phyloP scores from a whole-genome alignment of 257 asterid genomes.

The Cruciata laevipes region DNA sequence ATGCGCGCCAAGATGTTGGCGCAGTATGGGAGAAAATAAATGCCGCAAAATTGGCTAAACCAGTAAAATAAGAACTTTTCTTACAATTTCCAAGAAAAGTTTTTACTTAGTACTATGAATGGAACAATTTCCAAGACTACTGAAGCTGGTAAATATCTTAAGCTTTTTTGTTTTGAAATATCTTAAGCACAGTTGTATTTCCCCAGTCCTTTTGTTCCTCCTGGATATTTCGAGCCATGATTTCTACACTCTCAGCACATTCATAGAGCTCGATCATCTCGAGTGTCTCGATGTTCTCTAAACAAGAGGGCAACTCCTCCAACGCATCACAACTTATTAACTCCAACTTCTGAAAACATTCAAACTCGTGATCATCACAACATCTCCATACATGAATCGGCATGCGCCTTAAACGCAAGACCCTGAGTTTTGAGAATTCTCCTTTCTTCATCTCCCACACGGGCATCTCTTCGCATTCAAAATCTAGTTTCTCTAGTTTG shows the following conservation, averaged over 20 bases:
- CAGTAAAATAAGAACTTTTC: no score
- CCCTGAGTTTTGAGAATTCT: neutral
- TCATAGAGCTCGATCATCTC: neutral
- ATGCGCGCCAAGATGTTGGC: no score
- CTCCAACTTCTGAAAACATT: neutral
- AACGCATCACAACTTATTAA: neutral
- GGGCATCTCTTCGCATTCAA: neutral
- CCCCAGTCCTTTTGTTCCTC: neutral
- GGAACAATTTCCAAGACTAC: neutral
- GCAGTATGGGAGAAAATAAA: no score
- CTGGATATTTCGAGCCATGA: neutral
- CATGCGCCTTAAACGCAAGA: neutral
- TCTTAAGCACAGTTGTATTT: no score
- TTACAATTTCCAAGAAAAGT: neutral
- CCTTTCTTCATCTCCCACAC: neutral
- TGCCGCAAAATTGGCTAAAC: no score
- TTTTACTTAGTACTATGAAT: neutral
- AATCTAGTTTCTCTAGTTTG: neutral
- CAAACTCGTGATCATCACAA: neutral
- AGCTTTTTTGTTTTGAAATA: no score
- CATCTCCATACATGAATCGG: neutral
- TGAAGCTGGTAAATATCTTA: slow-evolving; percentile 1
- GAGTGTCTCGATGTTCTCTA: neutral
- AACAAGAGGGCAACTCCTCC: neutral
- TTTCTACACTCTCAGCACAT: neutral